A percentile compares a stretch with the other conserved stretches of the same genome.
phyloP scores from a whole-genome alignment of 805 yeast species.

The Starmera dryadoides region DNA sequence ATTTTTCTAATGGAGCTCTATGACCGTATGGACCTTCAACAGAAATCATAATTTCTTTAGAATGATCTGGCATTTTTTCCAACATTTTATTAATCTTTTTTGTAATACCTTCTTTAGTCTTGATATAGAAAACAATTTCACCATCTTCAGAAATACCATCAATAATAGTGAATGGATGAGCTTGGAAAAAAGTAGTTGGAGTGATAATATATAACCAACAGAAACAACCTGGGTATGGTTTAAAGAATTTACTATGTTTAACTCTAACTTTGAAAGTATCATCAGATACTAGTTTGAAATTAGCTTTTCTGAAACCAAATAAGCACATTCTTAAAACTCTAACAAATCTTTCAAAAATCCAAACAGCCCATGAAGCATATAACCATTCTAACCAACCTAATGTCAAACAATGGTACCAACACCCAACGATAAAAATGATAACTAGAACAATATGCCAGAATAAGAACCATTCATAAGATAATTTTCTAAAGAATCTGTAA shows the following conservation, averaged over 20 bases:
- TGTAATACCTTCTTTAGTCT: constrained; percentile 57
- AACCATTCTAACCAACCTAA: constrained; percentile 41
- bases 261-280: constrained; percentile 38
- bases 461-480: constrained; percentile 55
- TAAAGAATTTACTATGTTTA: constrained; percentile 33
- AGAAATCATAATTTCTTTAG: constrained; percentile 26
- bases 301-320: constrained; percentile 14
- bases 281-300: constrained; percentile 21
- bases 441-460: constrained; percentile 52
- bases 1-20: constrained; percentile 27
- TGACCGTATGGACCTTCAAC: constrained; percentile 59
- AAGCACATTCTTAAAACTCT: constrained; percentile 29
- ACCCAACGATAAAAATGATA: constrained; percentile 40
- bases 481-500: constrained; percentile 40
- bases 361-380: constrained; percentile 20
- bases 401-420: constrained; percentile 50
- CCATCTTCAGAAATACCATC: constrained; percentile 30
- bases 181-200: constrained; percentile 52
- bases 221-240: constrained; percentile 46
- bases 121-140: constrained; percentile 35
- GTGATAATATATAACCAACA: constrained; percentile 51
- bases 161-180: constrained; percentile 65
- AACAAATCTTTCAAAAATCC: constrained; percentile 41
- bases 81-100: constrained; percentile 28
- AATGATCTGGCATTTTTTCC: constrained; percentile 22